phyloP scores from a whole-genome alignment of 2,329 filamentous ascomycete genomes.

The Cyphellophora europaea region DNA sequence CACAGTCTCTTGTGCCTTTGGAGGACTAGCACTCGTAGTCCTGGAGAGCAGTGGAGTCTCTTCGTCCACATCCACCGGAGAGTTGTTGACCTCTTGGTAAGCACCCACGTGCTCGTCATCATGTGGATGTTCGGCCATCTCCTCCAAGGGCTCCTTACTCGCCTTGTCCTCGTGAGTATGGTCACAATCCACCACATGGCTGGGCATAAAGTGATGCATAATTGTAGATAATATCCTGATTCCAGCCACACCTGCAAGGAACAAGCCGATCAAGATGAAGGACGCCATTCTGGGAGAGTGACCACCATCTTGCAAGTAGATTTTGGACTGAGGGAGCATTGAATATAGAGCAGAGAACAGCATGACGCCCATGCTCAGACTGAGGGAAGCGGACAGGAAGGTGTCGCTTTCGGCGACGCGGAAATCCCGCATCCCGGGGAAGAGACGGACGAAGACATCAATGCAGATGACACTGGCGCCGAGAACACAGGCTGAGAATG shows the following conservation, averaged over 20 bases:
- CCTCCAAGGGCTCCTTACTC: slow-evolving; percentile 20
- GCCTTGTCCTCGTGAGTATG: slow-evolving; percentile 34
- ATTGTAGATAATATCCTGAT: slow-evolving; percentile 36
- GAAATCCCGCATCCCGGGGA: slow-evolving; percentile 69
- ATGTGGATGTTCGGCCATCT: slow-evolving; percentile 17
- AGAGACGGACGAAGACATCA: slow-evolving; percentile 63
- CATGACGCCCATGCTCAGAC: slow-evolving; percentile 94
- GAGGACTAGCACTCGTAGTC: slow-evolving; percentile 6
- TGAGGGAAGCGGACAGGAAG: slow-evolving; percentile 81
- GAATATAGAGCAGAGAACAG: slow-evolving; percentile 86
- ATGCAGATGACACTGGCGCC: slow-evolving; percentile 81
- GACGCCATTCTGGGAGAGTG: slow-evolving; percentile 57
- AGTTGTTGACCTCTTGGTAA: not conserved
- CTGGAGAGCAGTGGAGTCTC: slow-evolving; percentile 20
- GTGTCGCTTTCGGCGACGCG: slow-evolving; percentile 79
- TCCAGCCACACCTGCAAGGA: slow-evolving; percentile 36
- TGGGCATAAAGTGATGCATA: slow-evolving; percentile 38
- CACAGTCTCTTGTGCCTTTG: slow-evolving; percentile 6
- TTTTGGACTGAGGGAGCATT: slow-evolving; percentile 81
- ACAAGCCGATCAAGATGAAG: slow-evolving; percentile 35
- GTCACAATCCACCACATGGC: slow-evolving; percentile 37
- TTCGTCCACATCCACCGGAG: slow-evolving; percentile 9
- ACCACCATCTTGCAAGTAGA: slow-evolving; percentile 62
- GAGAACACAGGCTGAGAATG: slow-evolving; percentile 44
- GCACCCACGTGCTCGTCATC: slow-evolving; percentile 18